These are phyloP conservation scores for Pseudogymnoascus sp. DNA, from an alignment of 2,329 filamentous ascomycete genomes.

Conservation along the genomic window DNA sequence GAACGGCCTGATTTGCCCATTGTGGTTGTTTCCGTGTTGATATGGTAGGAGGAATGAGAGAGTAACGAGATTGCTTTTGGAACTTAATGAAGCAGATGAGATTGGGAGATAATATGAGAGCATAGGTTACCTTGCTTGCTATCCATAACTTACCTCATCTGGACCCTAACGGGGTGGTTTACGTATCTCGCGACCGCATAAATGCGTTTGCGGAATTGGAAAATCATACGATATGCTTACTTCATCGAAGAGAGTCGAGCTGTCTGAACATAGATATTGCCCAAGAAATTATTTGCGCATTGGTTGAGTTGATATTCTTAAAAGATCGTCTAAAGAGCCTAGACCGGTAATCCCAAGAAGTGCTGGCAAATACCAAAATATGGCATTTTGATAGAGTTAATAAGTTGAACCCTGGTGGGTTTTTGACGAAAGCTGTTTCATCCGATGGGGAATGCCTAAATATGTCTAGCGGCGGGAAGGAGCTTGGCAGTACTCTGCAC, in stretches of 20 bases:
- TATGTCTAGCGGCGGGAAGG: slow-evolving; percentile 4
- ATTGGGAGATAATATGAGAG: neutral
- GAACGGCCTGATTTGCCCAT: neutral
- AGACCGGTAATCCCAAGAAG: neutral
- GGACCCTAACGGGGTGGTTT: neutral
- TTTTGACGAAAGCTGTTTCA: slow-evolving; percentile 1
- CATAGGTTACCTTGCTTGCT: neutral
- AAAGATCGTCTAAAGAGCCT: neutral
- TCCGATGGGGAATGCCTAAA: slow-evolving; percentile 1
- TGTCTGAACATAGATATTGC: neutral
- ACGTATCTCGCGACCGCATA: neutral
- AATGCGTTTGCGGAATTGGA: neutral
- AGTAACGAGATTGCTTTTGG: neutral
- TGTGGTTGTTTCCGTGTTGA: neutral
- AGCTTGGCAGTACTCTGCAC: neutral
- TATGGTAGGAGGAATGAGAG: neutral
- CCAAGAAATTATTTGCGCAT: neutral
- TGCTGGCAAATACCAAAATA: neutral
- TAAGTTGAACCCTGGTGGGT: neutral
- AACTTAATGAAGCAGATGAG: neutral
- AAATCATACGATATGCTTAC: slow-evolving; percentile 3
- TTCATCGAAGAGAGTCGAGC: neutral
- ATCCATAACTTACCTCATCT: neutral
- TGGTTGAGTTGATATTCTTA: neutral
- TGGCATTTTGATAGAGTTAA: slow-evolving; percentile 2